Conservation (phyloP, 176 grass and related monocot species). For the maize (Zea mays) region Zm-B73-REFERENCE-NAM-5.0 NC_050097.1:207422501-207423000, state of each 20-base stretch:
- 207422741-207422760: conserved; percentile 56
- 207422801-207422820: conserved; percentile 96
- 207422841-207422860: not conserved
- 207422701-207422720: conserved; percentile 93
- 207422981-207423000: not conserved
- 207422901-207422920: not conserved
- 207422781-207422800: conserved; percentile 92
- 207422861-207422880: not conserved
- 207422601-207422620: conserved; percentile 14
- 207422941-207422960: not conserved
- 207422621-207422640: conserved; percentile 59
- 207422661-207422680: conserved; percentile 91
- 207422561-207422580: not conserved
- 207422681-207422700: conserved; percentile 75
- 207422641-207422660: conserved; percentile 88
- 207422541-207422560: not conserved
- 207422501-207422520: conserved; percentile 4
- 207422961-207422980: not conserved
- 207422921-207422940: not conserved
- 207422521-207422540: conserved; percentile 4
- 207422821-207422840: conserved; percentile 18
- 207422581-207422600: not conserved
- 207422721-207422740: conserved; percentile 78
- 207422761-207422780: conserved; percentile 90
- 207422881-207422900: not conserved